phyloP scores from a whole-genome alignment of 140 eudicot species.

The Erigeron philadelphicus region DNA sequence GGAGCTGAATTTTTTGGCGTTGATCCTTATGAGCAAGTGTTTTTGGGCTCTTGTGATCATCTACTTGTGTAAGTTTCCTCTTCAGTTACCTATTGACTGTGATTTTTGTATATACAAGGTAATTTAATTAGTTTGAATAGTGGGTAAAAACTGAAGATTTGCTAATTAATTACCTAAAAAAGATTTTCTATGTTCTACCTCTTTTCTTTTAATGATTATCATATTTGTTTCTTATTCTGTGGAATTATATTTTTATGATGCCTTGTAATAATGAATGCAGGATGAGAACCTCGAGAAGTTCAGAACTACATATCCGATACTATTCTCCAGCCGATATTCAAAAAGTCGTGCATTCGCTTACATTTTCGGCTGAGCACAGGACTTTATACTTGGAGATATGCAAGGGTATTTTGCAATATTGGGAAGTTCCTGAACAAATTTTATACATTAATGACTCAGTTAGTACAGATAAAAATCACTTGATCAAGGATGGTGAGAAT shows the following conservation, averaged over 20 bases:
- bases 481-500: conserved; percentile 16
- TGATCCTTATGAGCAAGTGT: conserved; percentile 75
- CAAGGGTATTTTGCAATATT: conserved; percentile 58
- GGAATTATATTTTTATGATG: conserved; percentile 17
- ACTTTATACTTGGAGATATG: conserved; percentile 53
- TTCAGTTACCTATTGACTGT: not conserved
- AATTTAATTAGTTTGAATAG: not conserved
- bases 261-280: conserved; percentile 40
- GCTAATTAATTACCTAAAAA: too few relatives aligned
- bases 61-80: conserved; percentile 72
- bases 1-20: conserved; percentile 80
- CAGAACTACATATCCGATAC: conserved; percentile 49
- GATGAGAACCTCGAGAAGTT: conserved; percentile 42
- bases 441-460: conserved; percentile 25
- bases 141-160: not conserved
- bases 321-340: conserved; percentile 59
- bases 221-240: conserved; percentile 14
- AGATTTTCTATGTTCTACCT: too few relatives aligned
- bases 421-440: conserved; percentile 57
- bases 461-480: conserved; percentile 23
- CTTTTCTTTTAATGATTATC: too few relatives aligned
- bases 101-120: not conserved
- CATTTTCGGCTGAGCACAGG: conserved; percentile 41
- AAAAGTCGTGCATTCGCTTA: conserved; percentile 52
- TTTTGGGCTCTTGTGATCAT: conserved; percentile 83